These are phyloP conservation scores for Cladosporium sp. DNA, from an alignment of 2,329 filamentous ascomycete species.

Conservation along the genomic window DNA sequence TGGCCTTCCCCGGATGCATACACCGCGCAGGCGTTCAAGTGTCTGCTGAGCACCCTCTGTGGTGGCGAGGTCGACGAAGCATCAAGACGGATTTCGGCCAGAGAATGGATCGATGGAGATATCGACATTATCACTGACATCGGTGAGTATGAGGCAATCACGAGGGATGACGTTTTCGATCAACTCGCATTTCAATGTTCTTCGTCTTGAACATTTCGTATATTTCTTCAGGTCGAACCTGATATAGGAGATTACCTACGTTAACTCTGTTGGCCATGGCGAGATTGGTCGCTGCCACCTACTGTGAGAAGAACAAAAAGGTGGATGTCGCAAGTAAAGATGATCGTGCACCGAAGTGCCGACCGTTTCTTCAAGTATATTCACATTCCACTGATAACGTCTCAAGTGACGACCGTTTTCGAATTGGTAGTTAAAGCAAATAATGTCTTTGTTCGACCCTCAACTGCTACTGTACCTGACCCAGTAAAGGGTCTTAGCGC, in stretches of 20 bases:
- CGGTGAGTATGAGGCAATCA: too few relatives aligned
- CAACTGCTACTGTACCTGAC: too few relatives aligned
- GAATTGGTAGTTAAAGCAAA: background rate
- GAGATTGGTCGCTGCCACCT: background rate
- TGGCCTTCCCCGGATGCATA: constrained; percentile 53
- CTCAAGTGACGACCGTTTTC: background rate
- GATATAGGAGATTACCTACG: constrained; percentile 53
- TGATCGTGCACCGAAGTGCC: too few relatives aligned
- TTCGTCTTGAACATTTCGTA: background rate
- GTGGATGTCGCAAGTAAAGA: too few relatives aligned
- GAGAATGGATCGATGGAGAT: constrained; percentile 67
- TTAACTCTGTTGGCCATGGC: constrained; percentile 34
- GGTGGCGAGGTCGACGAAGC: constrained; percentile 64
- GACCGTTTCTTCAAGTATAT: too few relatives aligned
- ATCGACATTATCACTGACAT: constrained; percentile 53
- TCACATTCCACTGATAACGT: too few relatives aligned
- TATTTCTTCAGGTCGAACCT: constrained; percentile 42
- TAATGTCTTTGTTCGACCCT: background rate
- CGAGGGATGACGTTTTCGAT: background rate
- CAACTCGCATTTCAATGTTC: constrained; percentile 30
- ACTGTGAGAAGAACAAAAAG: too few relatives aligned
- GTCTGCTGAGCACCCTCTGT: constrained; percentile 53
- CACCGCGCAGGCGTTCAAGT: constrained; percentile 57
- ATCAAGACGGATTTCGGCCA: constrained; percentile 67
- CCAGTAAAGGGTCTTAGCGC: background rate